Evolutionary conservation across 257 asterid species (phyloP).

Genomic region (Przewalskia tangutica): DNA sequence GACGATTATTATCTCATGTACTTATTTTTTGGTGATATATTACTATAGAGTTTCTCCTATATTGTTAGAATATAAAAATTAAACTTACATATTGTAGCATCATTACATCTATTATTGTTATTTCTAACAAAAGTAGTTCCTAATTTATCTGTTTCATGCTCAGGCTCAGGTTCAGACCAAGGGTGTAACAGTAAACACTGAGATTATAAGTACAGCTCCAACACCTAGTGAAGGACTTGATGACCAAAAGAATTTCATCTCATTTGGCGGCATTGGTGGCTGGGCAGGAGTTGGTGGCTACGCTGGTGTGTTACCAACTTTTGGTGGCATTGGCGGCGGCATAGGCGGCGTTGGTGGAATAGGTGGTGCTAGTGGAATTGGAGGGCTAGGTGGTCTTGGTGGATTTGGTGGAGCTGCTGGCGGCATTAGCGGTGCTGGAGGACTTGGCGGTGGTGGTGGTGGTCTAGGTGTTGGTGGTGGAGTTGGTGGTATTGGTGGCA

Average conservation of each 20-base stretch:
- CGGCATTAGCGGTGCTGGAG: constrained; percentile 12
- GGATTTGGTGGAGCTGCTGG: constrained; percentile 31
- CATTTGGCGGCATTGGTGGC: constrained; percentile 51
- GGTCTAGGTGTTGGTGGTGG: constrained; percentile 27
- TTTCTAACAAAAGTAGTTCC: not conserved
- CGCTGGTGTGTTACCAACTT: constrained; percentile 21
- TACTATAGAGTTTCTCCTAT: not conserved
- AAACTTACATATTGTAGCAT: not conserved
- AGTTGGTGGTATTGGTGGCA: constrained; percentile 16
- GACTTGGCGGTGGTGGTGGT: constrained; percentile 30
- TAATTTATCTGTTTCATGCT: not conserved
- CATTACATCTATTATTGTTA: not conserved
- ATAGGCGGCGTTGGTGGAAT: constrained; percentile 25
- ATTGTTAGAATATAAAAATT: not conserved
- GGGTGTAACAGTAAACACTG: constrained; percentile 12
- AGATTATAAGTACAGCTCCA: constrained; percentile 12
- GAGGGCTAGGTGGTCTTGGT: constrained; percentile 28
- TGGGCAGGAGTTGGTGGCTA: constrained; percentile 34
- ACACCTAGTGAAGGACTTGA: constrained; percentile 19
- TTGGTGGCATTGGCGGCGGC: constrained; percentile 21
- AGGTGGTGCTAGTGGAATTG: constrained; percentile 34
- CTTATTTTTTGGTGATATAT: not conserved
- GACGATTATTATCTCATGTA: accelerated
- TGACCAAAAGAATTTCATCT: constrained; percentile 56
- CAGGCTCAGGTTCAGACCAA: not conserved